phyloP scores from a whole-genome alignment of 768 basidiomycete species.

The Suillus americanus region DNA sequence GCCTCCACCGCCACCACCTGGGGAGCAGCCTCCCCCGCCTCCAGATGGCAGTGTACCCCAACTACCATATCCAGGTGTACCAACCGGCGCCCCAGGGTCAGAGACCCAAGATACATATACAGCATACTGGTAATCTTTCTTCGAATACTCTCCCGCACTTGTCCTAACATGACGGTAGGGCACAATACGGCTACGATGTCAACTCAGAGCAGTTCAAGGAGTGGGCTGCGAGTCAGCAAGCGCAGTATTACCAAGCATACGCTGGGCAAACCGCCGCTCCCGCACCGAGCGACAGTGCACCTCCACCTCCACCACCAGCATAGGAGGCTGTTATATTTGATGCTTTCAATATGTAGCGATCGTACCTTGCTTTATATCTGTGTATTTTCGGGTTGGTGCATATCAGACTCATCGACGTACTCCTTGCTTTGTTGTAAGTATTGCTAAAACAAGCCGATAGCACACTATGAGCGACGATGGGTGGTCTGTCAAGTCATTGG shows the following conservation, averaged over 20 bases:
- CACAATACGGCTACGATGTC: slow-evolving; percentile 84
- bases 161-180: slow-evolving; percentile 43
- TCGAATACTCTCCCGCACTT: background rate
- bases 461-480: background rate
- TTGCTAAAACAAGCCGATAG: background rate
- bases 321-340: slow-evolving; percentile 12
- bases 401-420: background rate
- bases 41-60: slow-evolving; percentile 40
- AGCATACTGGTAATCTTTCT: slow-evolving; percentile 53
- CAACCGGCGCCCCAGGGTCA: slow-evolving; percentile 23
- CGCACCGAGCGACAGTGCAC: slow-evolving; percentile 26
- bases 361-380: slow-evolving; percentile 32
- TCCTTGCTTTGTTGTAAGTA: background rate
- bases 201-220: slow-evolving; percentile 81
- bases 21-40: slow-evolving; percentile 54
- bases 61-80: slow-evolving; percentile 48
- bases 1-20: slow-evolving; percentile 49
- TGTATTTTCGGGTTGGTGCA: slow-evolving; percentile 23
- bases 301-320: slow-evolving; percentile 26
- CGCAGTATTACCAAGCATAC: slow-evolving; percentile 78
- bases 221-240: slow-evolving; percentile 65
- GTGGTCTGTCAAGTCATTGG: background rate
- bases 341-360: slow-evolving; percentile 20
- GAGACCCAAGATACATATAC: slow-evolving; percentile 47
- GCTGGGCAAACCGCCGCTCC: slow-evolving; percentile 41